Evolutionary conservation across 2,329 filamentous ascomycete species (phyloP).

Genomic region (Phaeosphaeriaceae sp.): DNA sequence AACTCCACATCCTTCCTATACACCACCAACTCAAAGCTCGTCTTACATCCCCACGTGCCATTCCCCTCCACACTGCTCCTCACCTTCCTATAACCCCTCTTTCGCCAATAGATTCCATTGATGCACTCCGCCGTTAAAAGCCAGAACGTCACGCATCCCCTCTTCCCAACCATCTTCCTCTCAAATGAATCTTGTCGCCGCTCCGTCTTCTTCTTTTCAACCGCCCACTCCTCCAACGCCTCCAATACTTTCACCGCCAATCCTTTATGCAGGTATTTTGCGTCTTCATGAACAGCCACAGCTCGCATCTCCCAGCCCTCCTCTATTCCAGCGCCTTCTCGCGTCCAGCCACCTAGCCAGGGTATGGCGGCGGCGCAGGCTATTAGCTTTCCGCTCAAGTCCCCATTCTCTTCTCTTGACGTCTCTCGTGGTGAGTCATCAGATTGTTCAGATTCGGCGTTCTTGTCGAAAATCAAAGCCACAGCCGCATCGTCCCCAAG

Average conservation of each 20-base stretch:
- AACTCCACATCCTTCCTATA: background rate
- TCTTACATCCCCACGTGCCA: constrained; percentile 23
- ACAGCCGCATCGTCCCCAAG: constrained; percentile 18
- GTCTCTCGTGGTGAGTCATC: background rate
- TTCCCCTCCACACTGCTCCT: constrained; percentile 12
- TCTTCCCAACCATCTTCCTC: background rate
- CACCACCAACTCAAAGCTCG: background rate
- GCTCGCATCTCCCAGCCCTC: constrained; percentile 38
- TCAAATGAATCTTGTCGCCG: background rate
- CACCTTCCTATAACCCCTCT: constrained; percentile 29
- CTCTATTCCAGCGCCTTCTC: constrained; percentile 23
- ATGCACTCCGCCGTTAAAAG: constrained; percentile 31
- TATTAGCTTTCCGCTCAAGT: constrained; percentile 17
- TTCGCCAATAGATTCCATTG: constrained; percentile 37
- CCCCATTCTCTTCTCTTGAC: background rate
- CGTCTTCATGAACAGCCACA: constrained; percentile 28
- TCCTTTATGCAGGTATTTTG: constrained; percentile 24
- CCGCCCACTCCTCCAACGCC: constrained; percentile 18
- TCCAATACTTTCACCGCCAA: constrained; percentile 22
- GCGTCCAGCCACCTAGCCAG: constrained; percentile 32
- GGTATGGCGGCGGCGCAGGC: constrained; percentile 32
- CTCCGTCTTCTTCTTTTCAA: constrained; percentile 6
- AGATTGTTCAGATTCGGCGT: background rate
- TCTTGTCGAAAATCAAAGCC: constrained; percentile 24
- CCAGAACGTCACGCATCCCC: constrained; percentile 25